Base-by-base conservation (phyloP, 257 asterid genomes). In the Nicotiana otophora region DNA sequence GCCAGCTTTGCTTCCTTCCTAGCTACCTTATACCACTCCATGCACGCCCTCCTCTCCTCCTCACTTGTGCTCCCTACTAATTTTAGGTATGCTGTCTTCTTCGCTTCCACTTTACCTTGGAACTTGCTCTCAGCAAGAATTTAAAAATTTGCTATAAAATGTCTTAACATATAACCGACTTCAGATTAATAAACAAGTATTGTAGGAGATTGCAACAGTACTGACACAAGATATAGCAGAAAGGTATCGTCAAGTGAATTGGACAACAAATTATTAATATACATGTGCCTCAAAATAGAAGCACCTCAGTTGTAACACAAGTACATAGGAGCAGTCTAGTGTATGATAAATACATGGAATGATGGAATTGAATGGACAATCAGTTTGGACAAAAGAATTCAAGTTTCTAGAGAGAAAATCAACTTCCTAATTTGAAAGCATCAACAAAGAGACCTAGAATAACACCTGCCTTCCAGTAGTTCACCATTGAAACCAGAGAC, bases 391-490 rank as follows among this genome's bases (percentile, higher is more conserved):
- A 66, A 66, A 66, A 7, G 48, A 66, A 66, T 33, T 31, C 26
- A 65, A 66, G 74, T 66, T 7, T 23, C 74, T 7, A 16, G 48
- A 68, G 63, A 84, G 86, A 54, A 19, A 74, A 16, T 90, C 87
- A 96, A 88, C 98, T 96, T n/a, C 99, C 99, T 84, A 94, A 88
- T 76, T 96, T 96, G 86, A 96, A 96, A 48, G 99, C 98, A 85
- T 96, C 98, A 42, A 96, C 99, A 84, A 96, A 96, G n/a, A 96
- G 90, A 63, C 99, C 99, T 84, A 96, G 91, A 86, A 98, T 92
- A 81, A 96, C 93, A 83, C 99, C 98, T 2, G 98, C 98, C 90
- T 96, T 96, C 99, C 98, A 96, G 58, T 92, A 94, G 84, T 96
- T 96, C 23, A 96, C 81, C 98, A 96, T 90, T 20, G 87, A 93